Base-by-base conservation (phyloP, 2,329 filamentous ascomycete genomes). In the Aspergillus arachidicola region DNA sequence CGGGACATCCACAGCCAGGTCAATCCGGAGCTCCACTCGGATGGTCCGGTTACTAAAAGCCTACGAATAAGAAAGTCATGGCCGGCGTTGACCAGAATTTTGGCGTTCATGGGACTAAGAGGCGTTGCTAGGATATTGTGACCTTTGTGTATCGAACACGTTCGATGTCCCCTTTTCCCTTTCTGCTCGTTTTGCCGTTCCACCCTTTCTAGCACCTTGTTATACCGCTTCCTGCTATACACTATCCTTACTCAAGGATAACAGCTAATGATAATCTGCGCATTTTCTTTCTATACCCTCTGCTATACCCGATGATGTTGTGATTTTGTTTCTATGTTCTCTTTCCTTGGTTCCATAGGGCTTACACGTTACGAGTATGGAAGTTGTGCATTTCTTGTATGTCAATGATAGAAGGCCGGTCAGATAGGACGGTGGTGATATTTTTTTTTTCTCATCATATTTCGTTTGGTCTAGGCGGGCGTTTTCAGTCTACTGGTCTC, bases 21-120 rank as follows among this genome's bases (percentile, higher is more conserved):
- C 74, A 78, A 64, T 75, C 76, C 41, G 76, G 76, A 46, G 75
- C 72, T 65, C 74, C 76, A 57, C 66, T 78, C 19, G 76, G 77
- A 56, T 79, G 77, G 73, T 78, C 77, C 51, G 72, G 73, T 51
- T 79, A 79, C 67, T 79, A 48, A 65, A 63, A 21, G 57, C 61
- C 45, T 23, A 45, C 11, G 58, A 60, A 36, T 56, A 46, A 55
- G 55, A 61, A 45, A 50, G 58, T 66, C 60, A 64, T 64, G 61
- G 61, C 63, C 57, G 69, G 72, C 71, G 68, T 72, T 72, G 56
- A 66, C 62, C 70, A 66, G 63, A 70, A 46, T 58, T 60, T 63
- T 67, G 67, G 69, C 66, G 66, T 72, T 72, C 62, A 54, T 59
- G 48, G 63, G 61, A 59, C 57, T 56, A 59, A 63, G 63, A 43